These are phyloP conservation scores for Neospermospora avenae DNA, from an alignment of 2,329 filamentous ascomycete genomes.

Conservation along the genomic window DNA sequence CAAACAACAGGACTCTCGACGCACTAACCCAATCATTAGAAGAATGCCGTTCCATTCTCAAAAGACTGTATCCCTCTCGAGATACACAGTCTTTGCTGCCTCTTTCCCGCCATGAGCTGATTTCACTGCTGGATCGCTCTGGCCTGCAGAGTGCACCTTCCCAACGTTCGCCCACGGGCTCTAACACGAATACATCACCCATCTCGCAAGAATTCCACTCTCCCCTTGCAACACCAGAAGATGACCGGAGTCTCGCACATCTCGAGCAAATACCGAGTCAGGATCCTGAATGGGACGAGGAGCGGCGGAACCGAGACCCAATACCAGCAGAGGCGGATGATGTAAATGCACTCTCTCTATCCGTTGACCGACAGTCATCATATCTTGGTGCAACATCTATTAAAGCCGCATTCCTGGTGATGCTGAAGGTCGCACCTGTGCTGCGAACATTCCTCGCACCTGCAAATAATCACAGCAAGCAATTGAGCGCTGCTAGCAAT, in stretches of 20 bases:
- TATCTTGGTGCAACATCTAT: slow-evolving; percentile 74
- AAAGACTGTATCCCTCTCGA: slow-evolving; percentile 58
- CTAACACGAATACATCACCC: slow-evolving; percentile 50
- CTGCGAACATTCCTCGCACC: slow-evolving; percentile 45
- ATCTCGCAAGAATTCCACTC: slow-evolving; percentile 48
- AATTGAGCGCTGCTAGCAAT: slow-evolving; percentile 24
- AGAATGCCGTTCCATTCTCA: slow-evolving; percentile 61
- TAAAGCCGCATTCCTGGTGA: slow-evolving; percentile 70
- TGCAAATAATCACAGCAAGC: slow-evolving; percentile 23
- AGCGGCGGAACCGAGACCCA: slow-evolving; percentile 49
- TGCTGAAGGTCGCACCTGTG: slow-evolving; percentile 51
- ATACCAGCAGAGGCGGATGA: slow-evolving; percentile 66
- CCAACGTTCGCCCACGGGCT: slow-evolving; percentile 51
- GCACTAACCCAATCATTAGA: slow-evolving; percentile 62
- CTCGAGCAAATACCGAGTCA: slow-evolving; percentile 68
- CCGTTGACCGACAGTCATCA: slow-evolving; percentile 56
- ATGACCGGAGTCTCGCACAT: slow-evolving; percentile 42
- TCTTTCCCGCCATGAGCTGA: slow-evolving; percentile 57
- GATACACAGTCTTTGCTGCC: slow-evolving; percentile 50
- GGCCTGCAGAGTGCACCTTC: slow-evolving; percentile 28
- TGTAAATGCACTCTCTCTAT: slow-evolving; percentile 63
- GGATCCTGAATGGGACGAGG: slow-evolving; percentile 67
- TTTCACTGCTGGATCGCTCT: slow-evolving; percentile 52
- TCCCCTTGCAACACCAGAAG: slow-evolving; percentile 47
- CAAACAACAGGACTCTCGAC: slow-evolving; percentile 50